Evolutionary conservation across 768 basidiomycete species (phyloP).

Genomic region (Hydnum rufescens): DNA sequence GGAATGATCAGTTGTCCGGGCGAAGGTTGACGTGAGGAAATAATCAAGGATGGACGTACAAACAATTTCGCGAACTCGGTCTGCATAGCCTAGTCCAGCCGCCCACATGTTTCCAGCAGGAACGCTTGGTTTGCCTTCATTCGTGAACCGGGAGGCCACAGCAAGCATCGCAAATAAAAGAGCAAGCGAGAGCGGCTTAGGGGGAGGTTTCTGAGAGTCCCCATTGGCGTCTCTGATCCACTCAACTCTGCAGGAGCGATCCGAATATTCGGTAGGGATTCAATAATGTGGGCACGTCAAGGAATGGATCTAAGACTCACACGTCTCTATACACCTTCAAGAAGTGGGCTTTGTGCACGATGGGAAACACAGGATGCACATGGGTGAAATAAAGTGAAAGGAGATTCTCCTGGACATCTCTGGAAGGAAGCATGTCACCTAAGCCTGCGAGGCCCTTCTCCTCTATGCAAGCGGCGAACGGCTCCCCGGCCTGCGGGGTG

Average conservation of each 20-base stretch:
- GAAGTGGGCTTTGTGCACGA: conserved; percentile 54
- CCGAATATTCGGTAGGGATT: too few species aligned
- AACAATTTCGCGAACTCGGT: conserved; percentile 43
- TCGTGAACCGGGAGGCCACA: conserved; percentile 48
- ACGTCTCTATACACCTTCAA: neutral
- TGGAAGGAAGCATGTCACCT: conserved; percentile 33
- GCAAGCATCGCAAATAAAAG: conserved; percentile 63
- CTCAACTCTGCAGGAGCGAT: neutral
- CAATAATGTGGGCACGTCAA: neutral
- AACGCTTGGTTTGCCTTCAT: neutral
- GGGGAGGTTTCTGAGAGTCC: conserved; percentile 7
- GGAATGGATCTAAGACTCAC: neutral
- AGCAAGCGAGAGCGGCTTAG: conserved; percentile 35
- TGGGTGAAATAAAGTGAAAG: conserved; percentile 62
- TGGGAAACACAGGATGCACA: conserved; percentile 61
- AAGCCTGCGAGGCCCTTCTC: neutral
- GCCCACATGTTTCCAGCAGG: conserved; percentile 49
- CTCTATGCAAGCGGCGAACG: too few species aligned
- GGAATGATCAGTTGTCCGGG: neutral
- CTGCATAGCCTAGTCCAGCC: conserved; percentile 55
- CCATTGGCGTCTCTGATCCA: conserved; percentile 2
- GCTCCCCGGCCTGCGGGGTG: too few species aligned
- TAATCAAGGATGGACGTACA: conserved; percentile 12
- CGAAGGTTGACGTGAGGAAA: neutral
- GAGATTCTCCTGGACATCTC: conserved; percentile 41